A percentile compares a stretch with the other conserved stretches of the same genome.
Conservation (phyloP, 179 eudicot genomes). For the Silene noctiflora region DNA sequence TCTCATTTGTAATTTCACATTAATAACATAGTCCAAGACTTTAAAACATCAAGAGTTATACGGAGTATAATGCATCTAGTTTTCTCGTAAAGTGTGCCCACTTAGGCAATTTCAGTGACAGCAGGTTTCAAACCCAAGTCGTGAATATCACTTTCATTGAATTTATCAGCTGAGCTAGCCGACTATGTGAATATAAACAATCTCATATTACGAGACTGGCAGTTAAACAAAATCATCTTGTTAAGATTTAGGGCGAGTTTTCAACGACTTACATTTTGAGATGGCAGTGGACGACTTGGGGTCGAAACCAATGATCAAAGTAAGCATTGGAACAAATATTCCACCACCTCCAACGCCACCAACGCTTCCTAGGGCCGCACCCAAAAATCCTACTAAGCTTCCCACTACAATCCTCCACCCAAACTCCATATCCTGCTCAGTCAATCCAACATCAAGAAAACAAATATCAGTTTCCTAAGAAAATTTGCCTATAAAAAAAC, state of each 20-base stretch:
- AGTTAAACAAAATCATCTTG: too few species aligned
- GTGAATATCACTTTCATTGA: too few species aligned
- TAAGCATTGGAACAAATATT: slow-evolving; percentile 60
- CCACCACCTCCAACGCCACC: slow-evolving; percentile 76
- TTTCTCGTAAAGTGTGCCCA: too few species aligned
- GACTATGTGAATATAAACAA: too few species aligned
- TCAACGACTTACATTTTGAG: slow-evolving; percentile 44
- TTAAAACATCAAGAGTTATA: neutral
- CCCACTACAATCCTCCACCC: slow-evolving; percentile 56
- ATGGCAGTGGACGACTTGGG: slow-evolving; percentile 62
- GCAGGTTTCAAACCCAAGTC: too few species aligned
- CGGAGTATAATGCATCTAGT: neutral
- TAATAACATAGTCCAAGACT: neutral
- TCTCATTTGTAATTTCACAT: neutral
- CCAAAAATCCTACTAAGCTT: slow-evolving; percentile 43
- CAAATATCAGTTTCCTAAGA: neutral
- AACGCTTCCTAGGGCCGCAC: slow-evolving; percentile 62
- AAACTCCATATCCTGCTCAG: slow-evolving; percentile 50
- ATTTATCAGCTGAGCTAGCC: too few species aligned
- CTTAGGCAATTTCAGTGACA: too few species aligned
- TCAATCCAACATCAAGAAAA: neutral
- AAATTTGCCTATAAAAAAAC: too few species aligned
- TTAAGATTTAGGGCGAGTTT: too few species aligned
- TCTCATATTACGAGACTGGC: too few species aligned
- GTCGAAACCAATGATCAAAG: slow-evolving; percentile 57